Percentiles rank a stretch among this genome's conserved stretches.
Evolutionary conservation across 2,329 filamentous ascomycete species (phyloP).

Genomic region (Mycosphaerella sp.): DNA sequence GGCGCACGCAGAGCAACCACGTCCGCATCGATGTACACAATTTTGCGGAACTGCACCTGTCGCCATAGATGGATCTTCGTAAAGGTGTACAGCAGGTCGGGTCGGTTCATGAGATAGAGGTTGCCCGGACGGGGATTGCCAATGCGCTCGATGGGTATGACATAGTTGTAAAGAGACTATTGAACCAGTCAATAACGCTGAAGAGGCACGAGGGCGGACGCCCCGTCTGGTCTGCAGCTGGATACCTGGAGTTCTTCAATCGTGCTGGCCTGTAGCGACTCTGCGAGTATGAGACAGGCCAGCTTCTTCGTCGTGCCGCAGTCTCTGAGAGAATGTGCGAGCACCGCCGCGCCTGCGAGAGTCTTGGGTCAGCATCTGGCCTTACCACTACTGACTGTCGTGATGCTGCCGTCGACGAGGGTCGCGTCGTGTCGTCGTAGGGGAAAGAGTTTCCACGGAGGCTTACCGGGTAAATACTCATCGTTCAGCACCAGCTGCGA

Average conservation of each 20-base stretch:
- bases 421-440: background rate
- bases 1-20: slow-evolving; percentile 84
- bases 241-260: slow-evolving; percentile 69
- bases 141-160: slow-evolving; percentile 77
- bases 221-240: slow-evolving; percentile 5
- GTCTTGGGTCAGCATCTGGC: slow-evolving; percentile 11
- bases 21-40: slow-evolving; percentile 93
- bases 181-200: slow-evolving; percentile 4
- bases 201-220: background rate
- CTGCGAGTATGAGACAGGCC: slow-evolving; percentile 73
- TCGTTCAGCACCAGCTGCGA: slow-evolving; percentile 82
- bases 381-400: background rate
- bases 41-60: slow-evolving; percentile 79
- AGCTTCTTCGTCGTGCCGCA: slow-evolving; percentile 79
- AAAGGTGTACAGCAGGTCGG: slow-evolving; percentile 85
- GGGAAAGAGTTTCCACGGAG: slow-evolving; percentile 11
- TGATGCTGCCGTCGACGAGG: background rate
- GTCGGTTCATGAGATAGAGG: slow-evolving; percentile 83
- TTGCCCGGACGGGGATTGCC: slow-evolving; percentile 72
- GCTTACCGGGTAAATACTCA: slow-evolving; percentile 79
- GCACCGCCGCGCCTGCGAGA: slow-evolving; percentile 71
- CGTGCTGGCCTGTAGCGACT: slow-evolving; percentile 67
- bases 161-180: slow-evolving; percentile 76
- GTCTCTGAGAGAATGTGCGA: slow-evolving; percentile 92
- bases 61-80: slow-evolving; percentile 96